Conservation (phyloP, 2,329 filamentous ascomycete species). For the Claviceps capensis region DNA sequence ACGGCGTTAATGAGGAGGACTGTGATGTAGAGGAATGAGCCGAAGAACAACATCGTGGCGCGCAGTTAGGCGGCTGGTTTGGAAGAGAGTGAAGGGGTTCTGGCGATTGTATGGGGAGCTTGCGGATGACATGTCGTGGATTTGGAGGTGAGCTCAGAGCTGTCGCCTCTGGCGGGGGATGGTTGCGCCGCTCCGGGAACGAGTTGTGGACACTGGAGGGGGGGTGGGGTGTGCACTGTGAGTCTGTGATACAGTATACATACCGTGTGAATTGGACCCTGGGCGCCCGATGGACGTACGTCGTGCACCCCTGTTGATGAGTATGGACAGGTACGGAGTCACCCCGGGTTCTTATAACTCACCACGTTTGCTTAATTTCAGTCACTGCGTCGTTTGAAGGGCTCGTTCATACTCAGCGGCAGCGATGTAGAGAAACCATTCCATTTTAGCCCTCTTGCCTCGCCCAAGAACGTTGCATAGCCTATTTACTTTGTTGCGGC, state of each 20-base stretch:
- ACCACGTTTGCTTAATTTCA: too few species aligned
- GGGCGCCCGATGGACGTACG: not conserved
- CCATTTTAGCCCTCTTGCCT: too few species aligned
- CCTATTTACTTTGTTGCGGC: too few species aligned
- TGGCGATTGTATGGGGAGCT: not conserved
- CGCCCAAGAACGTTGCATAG: too few species aligned
- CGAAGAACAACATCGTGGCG: conserved; percentile 50
- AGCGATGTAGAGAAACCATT: too few species aligned
- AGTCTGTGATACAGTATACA: too few species aligned
- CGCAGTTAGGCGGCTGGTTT: not conserved
- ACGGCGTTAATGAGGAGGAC: conserved; percentile 89
- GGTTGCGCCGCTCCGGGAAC: conserved; percentile 19
- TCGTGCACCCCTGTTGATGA: not conserved
- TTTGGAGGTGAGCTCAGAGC: not conserved
- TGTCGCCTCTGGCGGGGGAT: conserved; percentile 12
- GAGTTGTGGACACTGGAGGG: conserved; percentile 5
- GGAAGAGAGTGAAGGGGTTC: not conserved
- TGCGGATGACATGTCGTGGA: not conserved
- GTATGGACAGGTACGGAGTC: too few species aligned
- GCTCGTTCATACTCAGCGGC: too few species aligned
- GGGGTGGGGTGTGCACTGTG: not conserved
- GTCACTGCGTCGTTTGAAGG: too few species aligned
- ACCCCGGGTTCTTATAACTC: too few species aligned
- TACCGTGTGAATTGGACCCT: not conserved
- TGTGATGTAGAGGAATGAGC: conserved; percentile 61